These are phyloP conservation scores for Podila verticillata DNA, from an alignment of 192 early-diverging fungal species.

Conservation along the genomic window DNA sequence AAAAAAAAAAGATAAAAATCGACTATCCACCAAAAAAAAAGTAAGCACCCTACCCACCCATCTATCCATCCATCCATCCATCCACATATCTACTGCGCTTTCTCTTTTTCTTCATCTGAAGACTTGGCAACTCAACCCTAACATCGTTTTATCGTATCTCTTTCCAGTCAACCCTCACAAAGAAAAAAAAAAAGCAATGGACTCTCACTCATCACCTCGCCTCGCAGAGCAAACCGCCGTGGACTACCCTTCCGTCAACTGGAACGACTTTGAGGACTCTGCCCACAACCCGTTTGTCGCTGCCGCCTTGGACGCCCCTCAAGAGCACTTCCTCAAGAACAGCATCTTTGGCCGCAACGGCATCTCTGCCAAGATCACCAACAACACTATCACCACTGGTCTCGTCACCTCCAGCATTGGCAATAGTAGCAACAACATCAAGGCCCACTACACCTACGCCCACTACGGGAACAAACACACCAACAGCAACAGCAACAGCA, in stretches of 20 bases:
- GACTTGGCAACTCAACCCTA: too few relatives aligned
- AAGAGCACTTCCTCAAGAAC: not conserved
- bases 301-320: not conserved
- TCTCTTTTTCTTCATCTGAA: not conserved
- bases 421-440: constrained; percentile 1
- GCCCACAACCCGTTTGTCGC: constrained; percentile 16
- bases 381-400: not conserved
- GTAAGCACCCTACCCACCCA: not conserved
- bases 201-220: constrained; percentile 14
- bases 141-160: not conserved
- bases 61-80: not conserved
- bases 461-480: not conserved
- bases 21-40: not conserved
- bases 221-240: not conserved
- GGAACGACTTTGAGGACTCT: constrained; percentile 8
- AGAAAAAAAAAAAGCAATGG: constrained; percentile 6
- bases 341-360: not conserved
- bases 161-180: not conserved
- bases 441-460: constrained; percentile 3
- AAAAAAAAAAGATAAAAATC: constrained; percentile 4
- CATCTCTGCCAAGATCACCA: not conserved
- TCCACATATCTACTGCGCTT: not conserved
- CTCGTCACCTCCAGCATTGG: not conserved
- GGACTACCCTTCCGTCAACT: not conserved
- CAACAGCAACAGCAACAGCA: constrained; percentile 14